phyloP scores from a whole-genome alignment of 768 basidiomycete genomes.

The Dentipellis sp. region DNA sequence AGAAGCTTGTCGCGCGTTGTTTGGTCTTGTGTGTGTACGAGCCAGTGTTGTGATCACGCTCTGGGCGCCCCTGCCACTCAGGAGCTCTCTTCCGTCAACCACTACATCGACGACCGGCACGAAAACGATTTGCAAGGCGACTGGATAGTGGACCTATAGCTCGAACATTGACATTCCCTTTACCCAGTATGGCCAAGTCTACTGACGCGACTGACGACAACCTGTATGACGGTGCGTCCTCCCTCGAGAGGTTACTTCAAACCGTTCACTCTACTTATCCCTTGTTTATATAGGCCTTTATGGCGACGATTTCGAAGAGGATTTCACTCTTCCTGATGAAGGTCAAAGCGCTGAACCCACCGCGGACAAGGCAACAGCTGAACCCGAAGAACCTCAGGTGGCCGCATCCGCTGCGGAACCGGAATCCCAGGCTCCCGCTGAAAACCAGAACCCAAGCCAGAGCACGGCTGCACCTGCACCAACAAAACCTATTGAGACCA shows the following conservation, averaged over 20 bases:
- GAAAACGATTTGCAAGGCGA: background rate
- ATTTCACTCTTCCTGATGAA: conserved; percentile 6
- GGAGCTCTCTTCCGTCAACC: background rate
- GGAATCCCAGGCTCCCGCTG: conserved; percentile 1
- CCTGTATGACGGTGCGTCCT: conserved; percentile 12
- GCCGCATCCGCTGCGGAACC: conserved; percentile 3
- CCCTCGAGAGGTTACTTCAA: background rate
- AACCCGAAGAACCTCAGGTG: background rate
- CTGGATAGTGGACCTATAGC: too few relatives aligned
- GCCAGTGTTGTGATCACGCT: background rate
- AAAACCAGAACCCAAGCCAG: background rate
- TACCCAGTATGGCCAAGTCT: conserved; percentile 6
- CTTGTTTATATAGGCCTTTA: conserved; percentile 9
- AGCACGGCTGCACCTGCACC: conserved; percentile 4
- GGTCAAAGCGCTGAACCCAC: conserved; percentile 2
- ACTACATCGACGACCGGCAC: background rate
- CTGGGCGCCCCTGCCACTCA: background rate
- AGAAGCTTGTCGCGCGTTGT: background rate
- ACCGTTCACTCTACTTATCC: background rate
- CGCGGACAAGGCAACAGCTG: background rate
- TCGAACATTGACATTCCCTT: too few relatives aligned
- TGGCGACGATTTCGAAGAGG: conserved; percentile 16
- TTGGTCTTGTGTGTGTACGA: background rate
- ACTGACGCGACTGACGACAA: conserved; percentile 11
- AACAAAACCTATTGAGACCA: background rate